These are phyloP conservation scores for Stagonosporopsis chrysanthemi DNA, from an alignment of 2,329 filamentous ascomycete species.

Conservation along the genomic window DNA sequence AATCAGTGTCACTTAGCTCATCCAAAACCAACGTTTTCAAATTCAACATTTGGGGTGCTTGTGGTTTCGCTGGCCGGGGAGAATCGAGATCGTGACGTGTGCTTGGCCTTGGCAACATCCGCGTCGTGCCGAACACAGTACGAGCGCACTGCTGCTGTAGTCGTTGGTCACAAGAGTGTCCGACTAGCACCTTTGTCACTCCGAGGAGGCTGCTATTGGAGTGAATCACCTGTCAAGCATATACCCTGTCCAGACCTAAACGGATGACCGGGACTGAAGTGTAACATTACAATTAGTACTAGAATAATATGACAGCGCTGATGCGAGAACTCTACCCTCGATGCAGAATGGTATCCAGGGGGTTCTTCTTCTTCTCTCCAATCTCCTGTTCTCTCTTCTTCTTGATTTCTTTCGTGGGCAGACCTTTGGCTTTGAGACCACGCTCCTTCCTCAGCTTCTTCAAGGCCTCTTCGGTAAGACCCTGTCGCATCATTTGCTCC, in stretches of 20 bases:
- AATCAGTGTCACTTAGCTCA: background rate
- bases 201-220: background rate
- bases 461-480: constrained; percentile 72
- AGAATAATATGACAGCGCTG: background rate
- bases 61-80: background rate
- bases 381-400: constrained; percentile 30
- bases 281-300: constrained; percentile 11
- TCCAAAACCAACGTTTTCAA: background rate
- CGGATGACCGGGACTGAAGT: background rate
- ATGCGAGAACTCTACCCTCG: constrained; percentile 24
- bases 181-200: background rate
- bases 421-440: constrained; percentile 40
- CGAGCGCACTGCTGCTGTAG: background rate
- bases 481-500: constrained; percentile 76
- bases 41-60: background rate
- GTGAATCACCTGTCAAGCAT: background rate
- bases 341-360: constrained; percentile 37
- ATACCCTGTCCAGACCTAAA: background rate
- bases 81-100: constrained; percentile 6
- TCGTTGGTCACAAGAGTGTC: background rate
- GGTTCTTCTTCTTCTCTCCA: constrained; percentile 35
- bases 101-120: constrained; percentile 5
- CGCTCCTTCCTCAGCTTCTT: constrained; percentile 60
- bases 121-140: background rate
- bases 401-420: constrained; percentile 37